Evolutionary conservation across 345 rosid genomes (phyloP).

Genomic region (Moricandia moricandioides): DNA sequence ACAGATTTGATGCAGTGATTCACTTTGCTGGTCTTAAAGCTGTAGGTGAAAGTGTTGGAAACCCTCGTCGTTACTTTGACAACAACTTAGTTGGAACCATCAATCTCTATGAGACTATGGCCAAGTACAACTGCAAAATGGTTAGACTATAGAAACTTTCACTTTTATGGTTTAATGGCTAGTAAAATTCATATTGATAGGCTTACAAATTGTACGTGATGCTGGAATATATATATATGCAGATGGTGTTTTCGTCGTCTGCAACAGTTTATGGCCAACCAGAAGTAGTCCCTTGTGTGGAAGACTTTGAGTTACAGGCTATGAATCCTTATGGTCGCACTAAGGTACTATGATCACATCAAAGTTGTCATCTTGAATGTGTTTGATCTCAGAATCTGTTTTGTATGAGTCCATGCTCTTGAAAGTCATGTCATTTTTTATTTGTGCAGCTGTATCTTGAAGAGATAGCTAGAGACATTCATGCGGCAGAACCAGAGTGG

Average conservation of each 20-base stretch:
- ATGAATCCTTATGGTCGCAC: constrained; percentile 97
- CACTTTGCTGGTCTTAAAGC: constrained; percentile 97
- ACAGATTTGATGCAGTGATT: constrained; percentile 89
- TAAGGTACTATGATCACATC: constrained; percentile 28
- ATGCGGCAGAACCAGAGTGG: constrained; percentile 86
- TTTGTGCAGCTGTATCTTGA: constrained; percentile 71
- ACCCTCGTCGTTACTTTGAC: constrained; percentile 83
- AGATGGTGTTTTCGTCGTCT: constrained; percentile 98
- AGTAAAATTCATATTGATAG: neutral
- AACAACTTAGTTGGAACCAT: constrained; percentile 75
- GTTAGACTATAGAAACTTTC: constrained; percentile 22
- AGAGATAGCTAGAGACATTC: constrained; percentile 88
- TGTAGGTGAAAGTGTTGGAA: constrained; percentile 77
- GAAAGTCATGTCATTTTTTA: neutral
- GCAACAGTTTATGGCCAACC: constrained; percentile 98
- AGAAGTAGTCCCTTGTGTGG: constrained; percentile 74
- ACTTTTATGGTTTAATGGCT: neutral
- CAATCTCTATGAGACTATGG: constrained; percentile 68
- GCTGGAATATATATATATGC: neutral
- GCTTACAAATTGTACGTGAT: neutral
- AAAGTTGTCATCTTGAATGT: neutral
- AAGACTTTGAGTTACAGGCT: constrained; percentile 65
- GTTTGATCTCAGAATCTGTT: neutral
- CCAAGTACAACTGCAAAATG: constrained; percentile 71
- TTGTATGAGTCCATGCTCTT: neutral